Evolutionary conservation across 129 eudicot genomes (phyloP).

Genomic region (Calendula officinalis): DNA sequence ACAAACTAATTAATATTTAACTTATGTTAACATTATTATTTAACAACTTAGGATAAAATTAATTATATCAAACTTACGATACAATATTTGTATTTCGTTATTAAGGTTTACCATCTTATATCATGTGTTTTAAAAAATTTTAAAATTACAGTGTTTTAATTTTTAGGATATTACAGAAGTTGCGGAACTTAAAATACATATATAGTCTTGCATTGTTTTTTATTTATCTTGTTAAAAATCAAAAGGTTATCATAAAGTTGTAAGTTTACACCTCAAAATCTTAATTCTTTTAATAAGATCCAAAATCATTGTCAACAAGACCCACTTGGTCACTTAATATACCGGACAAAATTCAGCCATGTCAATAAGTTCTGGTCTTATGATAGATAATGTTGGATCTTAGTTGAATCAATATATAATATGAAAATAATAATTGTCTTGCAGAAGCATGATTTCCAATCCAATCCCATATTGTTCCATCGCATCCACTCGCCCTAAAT

Average conservation of each 20-base stretch:
- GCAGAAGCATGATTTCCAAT: constrained; percentile 38
- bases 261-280: neutral
- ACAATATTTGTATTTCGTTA: too few species aligned
- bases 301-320: neutral
- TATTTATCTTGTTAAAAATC: neutral
- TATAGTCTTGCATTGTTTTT: neutral
- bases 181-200: neutral
- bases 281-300: neutral
- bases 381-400: neutral
- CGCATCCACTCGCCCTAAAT: constrained; percentile 66
- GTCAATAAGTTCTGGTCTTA: neutral
- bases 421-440: constrained; percentile 29
- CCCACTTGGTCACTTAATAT: neutral
- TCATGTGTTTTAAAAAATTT: too few species aligned
- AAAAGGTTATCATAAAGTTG: neutral
- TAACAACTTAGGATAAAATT: too few species aligned
- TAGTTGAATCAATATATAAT: neutral
- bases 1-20: too few species aligned
- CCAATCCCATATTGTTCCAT: constrained; percentile 77
- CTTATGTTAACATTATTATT: too few species aligned
- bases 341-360: constrained; percentile 8
- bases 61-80: too few species aligned
- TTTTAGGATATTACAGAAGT: neutral
- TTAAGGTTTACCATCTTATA: too few species aligned
- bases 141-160: too few species aligned